Percentiles rank a stretch among this genome's conserved stretches.
Evolutionary conservation across 2,329 filamentous ascomycete species (phyloP).

Genomic region (Cladosporium sp.): DNA sequence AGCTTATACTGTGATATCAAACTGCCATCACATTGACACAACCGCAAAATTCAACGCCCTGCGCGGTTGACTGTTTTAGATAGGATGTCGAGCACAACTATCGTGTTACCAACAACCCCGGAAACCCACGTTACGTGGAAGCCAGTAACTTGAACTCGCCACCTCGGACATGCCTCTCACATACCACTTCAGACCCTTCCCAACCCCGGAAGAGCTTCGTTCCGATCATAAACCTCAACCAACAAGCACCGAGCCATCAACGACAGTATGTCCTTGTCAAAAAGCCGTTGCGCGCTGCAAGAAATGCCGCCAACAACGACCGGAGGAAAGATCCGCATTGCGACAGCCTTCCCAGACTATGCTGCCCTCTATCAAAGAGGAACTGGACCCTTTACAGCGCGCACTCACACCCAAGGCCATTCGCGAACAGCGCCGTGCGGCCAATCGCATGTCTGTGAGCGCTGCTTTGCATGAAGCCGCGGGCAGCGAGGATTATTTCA

Average conservation of each 20-base stretch:
- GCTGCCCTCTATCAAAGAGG: slow-evolving; percentile 8
- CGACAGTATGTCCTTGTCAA: not conserved
- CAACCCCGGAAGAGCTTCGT: not conserved
- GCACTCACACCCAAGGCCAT: slow-evolving; percentile 4
- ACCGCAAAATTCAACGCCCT: not conserved
- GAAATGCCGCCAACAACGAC: not conserved
- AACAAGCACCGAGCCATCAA: not conserved
- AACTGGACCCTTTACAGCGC: not conserved
- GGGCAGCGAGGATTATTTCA: slow-evolving; percentile 8
- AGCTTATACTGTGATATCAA: slow-evolving; percentile 6
- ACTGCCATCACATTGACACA: slow-evolving; percentile 4
- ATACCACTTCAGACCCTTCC: slow-evolving; percentile 17
- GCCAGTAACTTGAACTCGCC: slow-evolving; percentile 1
- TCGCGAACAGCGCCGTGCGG: slow-evolving; percentile 10
- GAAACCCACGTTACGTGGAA: slow-evolving; percentile 3
- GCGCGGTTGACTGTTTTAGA: not conserved
- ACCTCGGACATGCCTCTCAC: slow-evolving; percentile 10
- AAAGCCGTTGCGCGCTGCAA: not conserved
- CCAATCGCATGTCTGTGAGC: not conserved
- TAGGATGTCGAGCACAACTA: slow-evolving; percentile 13
- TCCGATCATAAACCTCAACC: not conserved
- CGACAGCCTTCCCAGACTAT: not conserved
- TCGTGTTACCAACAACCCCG: not conserved
- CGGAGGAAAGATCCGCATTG: not conserved
- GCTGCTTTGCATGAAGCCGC: not conserved